Percentiles rank a stretch among this genome's conserved stretches.
These are phyloP conservation scores for Russula abietina DNA, from an alignment of 768 basidiomycete genomes.

Conservation along the genomic window DNA sequence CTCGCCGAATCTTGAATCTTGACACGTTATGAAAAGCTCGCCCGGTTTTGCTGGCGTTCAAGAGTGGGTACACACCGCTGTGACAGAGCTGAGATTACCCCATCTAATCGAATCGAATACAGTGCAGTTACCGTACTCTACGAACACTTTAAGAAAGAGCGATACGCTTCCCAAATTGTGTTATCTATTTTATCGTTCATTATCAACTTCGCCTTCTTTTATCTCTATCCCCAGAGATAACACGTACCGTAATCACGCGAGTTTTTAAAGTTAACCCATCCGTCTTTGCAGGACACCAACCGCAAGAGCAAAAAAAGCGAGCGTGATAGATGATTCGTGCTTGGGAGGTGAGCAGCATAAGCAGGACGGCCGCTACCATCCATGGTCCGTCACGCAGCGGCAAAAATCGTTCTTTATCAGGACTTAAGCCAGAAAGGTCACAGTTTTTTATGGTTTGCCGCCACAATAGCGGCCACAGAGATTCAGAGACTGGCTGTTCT, in stretches of 20 bases:
- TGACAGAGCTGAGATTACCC: not conserved
- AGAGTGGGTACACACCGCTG: not conserved
- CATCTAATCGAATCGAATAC: not conserved
- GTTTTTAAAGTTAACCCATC: not conserved
- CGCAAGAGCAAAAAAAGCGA: not conserved
- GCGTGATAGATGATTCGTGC: not conserved
- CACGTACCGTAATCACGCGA: not conserved
- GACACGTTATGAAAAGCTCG: not conserved
- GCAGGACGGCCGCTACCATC: not conserved
- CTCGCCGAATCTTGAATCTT: not conserved
- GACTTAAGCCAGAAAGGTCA: not conserved
- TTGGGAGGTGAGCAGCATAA: not conserved
- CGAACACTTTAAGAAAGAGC: not conserved
- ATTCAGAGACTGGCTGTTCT: not conserved
- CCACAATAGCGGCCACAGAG: too few relatives aligned
- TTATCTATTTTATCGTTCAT: not conserved
- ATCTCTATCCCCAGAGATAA: not conserved
- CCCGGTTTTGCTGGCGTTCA: not conserved
- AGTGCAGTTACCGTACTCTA: not conserved
- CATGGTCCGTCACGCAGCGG: not conserved
- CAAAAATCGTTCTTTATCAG: not conserved
- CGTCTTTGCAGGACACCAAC: not conserved
- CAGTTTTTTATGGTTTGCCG: not conserved
- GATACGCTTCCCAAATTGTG: not conserved
- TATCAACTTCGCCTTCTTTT: not conserved